Percentiles rank a stretch among this genome's conserved stretches.
Conservation (phyloP, 352 stramenopile genomes). For the Phytophthora litchii region DNA sequence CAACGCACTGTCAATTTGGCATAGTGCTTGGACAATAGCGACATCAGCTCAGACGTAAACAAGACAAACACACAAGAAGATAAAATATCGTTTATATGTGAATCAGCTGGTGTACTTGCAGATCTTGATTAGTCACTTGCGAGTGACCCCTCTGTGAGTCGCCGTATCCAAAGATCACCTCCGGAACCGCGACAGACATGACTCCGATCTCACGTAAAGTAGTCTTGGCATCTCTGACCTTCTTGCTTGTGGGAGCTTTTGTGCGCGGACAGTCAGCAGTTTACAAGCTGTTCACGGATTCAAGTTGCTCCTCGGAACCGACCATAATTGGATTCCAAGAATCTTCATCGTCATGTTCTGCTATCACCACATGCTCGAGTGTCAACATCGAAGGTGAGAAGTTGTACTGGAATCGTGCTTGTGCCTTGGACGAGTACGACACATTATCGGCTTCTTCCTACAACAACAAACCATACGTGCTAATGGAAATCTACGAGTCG, state of each 20-base stretch:
- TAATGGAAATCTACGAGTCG: conserved; percentile 46
- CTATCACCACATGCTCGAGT: conserved; percentile 31
- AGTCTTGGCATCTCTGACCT: conserved; percentile 8
- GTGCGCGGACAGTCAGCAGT: conserved; percentile 19
- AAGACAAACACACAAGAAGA: conserved; percentile 7
- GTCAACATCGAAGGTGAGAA: conserved; percentile 23
- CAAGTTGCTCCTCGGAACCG: conserved; percentile 31
- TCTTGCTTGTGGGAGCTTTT: conserved; percentile 4
- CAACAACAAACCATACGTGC: conserved; percentile 26
- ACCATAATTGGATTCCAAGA: conserved; percentile 38
- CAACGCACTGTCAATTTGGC: neutral
- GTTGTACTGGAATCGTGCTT: conserved; percentile 38
- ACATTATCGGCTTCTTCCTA: conserved; percentile 23
- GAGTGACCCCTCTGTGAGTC: conserved; percentile 8
- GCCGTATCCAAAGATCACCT: conserved; percentile 7
- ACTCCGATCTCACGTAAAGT: neutral
- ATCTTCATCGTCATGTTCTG: conserved; percentile 25
- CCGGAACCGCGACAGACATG: neutral
- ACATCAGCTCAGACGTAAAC: no score
- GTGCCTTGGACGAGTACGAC: conserved; percentile 18
- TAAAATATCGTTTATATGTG: conserved; percentile 12
- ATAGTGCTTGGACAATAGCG: no score
- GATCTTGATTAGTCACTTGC: conserved; percentile 6
- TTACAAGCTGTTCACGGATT: conserved; percentile 37
- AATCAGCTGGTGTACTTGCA: conserved; percentile 5